phyloP scores from a whole-genome alignment of 202 grass and related monocot species.

The Schoenoplectus triqueter region DNA sequence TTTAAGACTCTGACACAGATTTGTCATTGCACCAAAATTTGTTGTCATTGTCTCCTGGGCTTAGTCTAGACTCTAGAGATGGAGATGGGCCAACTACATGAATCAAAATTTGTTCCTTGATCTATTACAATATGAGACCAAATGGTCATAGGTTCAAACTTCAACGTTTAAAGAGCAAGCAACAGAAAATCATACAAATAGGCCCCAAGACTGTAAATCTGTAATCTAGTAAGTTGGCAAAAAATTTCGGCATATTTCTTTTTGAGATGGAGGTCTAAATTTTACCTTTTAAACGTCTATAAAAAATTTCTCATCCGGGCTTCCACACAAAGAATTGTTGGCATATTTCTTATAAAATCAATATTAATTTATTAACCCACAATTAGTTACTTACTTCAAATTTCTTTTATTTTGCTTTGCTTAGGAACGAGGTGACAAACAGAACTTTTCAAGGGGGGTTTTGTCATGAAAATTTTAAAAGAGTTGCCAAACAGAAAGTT shows the following conservation, averaged over 20 bases:
- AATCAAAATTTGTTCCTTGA: background rate
- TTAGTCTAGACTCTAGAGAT: background rate
- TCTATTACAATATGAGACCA: constrained; percentile 1
- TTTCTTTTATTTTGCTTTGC: background rate
- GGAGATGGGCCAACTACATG: background rate
- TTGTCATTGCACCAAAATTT: background rate
- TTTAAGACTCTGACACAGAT: background rate
- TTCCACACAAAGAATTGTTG: background rate
- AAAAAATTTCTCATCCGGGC: no score
- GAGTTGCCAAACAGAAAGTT: background rate
- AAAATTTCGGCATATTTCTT: background rate
- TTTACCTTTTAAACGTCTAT: no score
- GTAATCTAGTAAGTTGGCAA: background rate
- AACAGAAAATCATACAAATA: constrained; percentile 16
- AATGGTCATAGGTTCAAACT: background rate
- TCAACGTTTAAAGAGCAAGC: background rate
- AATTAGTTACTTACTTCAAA: background rate
- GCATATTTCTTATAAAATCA: background rate
- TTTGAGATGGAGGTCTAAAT: no score
- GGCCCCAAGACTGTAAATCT: background rate
- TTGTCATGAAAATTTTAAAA: background rate
- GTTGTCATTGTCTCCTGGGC: background rate
- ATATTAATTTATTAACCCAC: background rate
- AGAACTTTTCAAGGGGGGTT: background rate
- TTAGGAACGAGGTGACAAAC: background rate